Conservation (phyloP, 192 early-diverging fungal genomes). For the Umbelopsis ramanniana region DNA sequence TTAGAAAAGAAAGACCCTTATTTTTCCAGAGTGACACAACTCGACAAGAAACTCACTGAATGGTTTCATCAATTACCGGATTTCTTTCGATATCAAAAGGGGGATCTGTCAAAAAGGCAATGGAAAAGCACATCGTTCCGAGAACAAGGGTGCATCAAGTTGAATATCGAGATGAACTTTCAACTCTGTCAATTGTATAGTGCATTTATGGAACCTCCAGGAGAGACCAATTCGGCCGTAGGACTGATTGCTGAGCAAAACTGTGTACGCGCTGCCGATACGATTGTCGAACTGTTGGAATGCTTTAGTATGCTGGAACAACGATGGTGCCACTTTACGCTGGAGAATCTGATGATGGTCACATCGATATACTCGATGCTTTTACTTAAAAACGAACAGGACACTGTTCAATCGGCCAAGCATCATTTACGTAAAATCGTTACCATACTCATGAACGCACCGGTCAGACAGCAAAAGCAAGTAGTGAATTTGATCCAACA, state of each 20-base stretch:
- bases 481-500: slow-evolving; percentile 17
- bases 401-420: not conserved
- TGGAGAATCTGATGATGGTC: slow-evolving; percentile 27
- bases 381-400: not conserved
- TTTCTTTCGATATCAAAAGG: slow-evolving; percentile 19
- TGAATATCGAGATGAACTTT: slow-evolving; percentile 29
- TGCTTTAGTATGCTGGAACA: slow-evolving; percentile 23
- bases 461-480: slow-evolving; percentile 31
- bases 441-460: slow-evolving; percentile 1
- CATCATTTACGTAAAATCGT: not conserved
- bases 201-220: slow-evolving; percentile 20
- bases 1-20: slow-evolving; percentile 20
- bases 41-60: slow-evolving; percentile 26
- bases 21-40: slow-evolving; percentile 7
- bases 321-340: slow-evolving; percentile 33
- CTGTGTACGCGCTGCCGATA: slow-evolving; percentile 21
- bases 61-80: slow-evolving; percentile 24
- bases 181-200: slow-evolving; percentile 29
- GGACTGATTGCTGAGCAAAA: slow-evolving; percentile 27
- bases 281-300: slow-evolving; percentile 26
- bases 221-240: slow-evolving; percentile 5
- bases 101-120: slow-evolving; percentile 13
- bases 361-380: slow-evolving; percentile 20
- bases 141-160: slow-evolving; percentile 33
- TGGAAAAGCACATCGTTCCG: slow-evolving; percentile 14